Evolutionary conservation across 192 early-diverging fungal genomes (phyloP), one percentile per base, ranked within the genome.

Genomic region (Dissophora ornata): DNA sequence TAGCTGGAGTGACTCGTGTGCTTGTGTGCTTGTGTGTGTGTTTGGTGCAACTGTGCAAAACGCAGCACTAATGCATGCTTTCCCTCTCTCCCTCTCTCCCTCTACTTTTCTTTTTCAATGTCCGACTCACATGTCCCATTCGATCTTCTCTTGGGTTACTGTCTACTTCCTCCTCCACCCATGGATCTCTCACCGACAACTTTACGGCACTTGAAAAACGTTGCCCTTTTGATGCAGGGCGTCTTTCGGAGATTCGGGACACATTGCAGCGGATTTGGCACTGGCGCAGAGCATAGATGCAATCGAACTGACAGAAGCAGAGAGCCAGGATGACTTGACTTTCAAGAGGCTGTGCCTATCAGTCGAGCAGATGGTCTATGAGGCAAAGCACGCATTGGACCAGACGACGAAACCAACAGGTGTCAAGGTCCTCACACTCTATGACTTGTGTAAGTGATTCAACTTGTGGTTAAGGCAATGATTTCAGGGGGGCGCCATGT

Each of bases 331-430:
- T 16, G 71, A 75, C 19, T 18, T 67, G 49, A 57, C 40, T 2
- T 75, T 75, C 32, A 75, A 75, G 26, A 56, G 71, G 30, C 57
- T 75, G 19, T 75, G 71, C 24, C 16, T 56, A 1, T 13, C 71
- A 11, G 67, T 75, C 40, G 71, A 75, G 6, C 71, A 67, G 19
- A 64, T 75, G 71, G 42, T 75, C 8, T 61, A 40, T 49, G 71
- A 75, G 18, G 71, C 63, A 12, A 66, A 67, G 40, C 64, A 60
- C 2, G 71, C 71, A 3, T 15, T 75, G 11, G 71, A 75, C 34
- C 71, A 75, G 29, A 40, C 63, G 0, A 50, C 49, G 10, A 75
- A 75, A 34, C 57, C 57, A 2, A 34, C 71, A 19, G 71, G 71
- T 13, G 63, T 75, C 40, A 66, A 57, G 32, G 71, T 75, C 18